Evolutionary conservation across 768 basidiomycete genomes (phyloP), one percentile per base, ranked within the genome.

Genomic region (Podaxis carcinomalis): DNA sequence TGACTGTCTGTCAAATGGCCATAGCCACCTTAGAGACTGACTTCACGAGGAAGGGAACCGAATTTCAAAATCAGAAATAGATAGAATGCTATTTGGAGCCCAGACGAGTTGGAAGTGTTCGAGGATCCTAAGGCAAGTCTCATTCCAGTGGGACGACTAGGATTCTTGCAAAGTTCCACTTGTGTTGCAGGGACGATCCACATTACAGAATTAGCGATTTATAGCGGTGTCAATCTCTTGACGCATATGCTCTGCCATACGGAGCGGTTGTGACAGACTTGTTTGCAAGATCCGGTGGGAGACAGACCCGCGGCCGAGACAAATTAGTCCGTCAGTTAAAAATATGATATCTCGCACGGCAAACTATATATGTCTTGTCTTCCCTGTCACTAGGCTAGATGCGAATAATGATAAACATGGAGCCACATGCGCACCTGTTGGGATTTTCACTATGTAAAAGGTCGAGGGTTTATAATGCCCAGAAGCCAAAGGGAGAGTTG

Each of bases 21-120:
- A 42, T 42, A 42, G 32, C 32, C 40, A 19, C 40, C 40, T 49
- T 49, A 7, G 25, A 49, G 21, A 23, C 9, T 49, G 9, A 19
- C 19, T 47, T 47, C 46, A 3, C 21, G 19, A 16, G 46, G 4
- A 23, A 25, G 51, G 51, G 32, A 36, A n/a, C 28, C 51, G 28
- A 52, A 56, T 40, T 46, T 56, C 11, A 56, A 56, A 44, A 42
- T 47, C 46, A 56, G 40, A 28, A 44, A 25, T 19, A 27, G 55
- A 25, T 19, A 27, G 55, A 27, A 46, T 47, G 56, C 13, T 27
- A 27, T 21, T 13, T 3, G 14, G 47, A 32, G 32, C 7, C 2
- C 7, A 32, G 32, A 32, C 28, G 28, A 9, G 28, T 32, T 32
- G 32, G 2, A 32, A 32, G 0, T 32, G 32, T 32, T 32, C 6